Percentiles rank a stretch among this genome's conserved stretches.
Evolutionary conservation across 2,329 filamentous ascomycete species (phyloP).

Genomic region (Knoxdaviesia proteae): DNA sequence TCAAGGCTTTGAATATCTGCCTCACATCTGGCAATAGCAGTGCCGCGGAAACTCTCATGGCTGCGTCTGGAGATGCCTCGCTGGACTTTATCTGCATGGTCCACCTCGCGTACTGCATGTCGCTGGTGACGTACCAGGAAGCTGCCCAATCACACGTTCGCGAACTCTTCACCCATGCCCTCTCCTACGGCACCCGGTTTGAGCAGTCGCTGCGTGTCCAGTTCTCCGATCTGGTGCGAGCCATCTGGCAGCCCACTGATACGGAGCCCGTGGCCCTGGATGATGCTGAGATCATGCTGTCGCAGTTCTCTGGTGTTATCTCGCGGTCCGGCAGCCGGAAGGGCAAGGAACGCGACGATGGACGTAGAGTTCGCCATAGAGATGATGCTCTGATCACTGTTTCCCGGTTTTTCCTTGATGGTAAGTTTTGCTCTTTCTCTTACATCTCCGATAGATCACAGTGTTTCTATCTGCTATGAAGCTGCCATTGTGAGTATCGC

Average conservation of each 20-base stretch:
- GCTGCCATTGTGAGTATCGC: neutral
- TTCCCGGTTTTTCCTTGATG: slow-evolving; percentile 28
- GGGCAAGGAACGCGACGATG: too few species aligned
- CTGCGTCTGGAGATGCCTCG: slow-evolving; percentile 16
- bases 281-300: too few species aligned
- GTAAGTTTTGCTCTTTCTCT: slow-evolving; percentile 12
- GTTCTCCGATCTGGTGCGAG: slow-evolving; percentile 22
- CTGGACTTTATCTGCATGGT: slow-evolving; percentile 27
- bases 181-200: slow-evolving; percentile 22
- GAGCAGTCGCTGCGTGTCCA: slow-evolving; percentile 13
- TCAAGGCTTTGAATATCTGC: slow-evolving; percentile 15
- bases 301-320: too few species aligned
- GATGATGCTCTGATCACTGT: slow-evolving; percentile 15
- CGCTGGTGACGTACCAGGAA: slow-evolving; percentile 22
- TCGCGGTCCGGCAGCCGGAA: too few species aligned
- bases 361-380: slow-evolving; percentile 1
- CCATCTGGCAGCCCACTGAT: slow-evolving; percentile 26
- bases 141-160: slow-evolving; percentile 14
- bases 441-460: neutral
- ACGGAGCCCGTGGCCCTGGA: slow-evolving; percentile 5
- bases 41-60: slow-evolving; percentile 13
- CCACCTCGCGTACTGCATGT: slow-evolving; percentile 29
- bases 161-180: slow-evolving; percentile 24
- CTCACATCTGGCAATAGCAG: too few species aligned
- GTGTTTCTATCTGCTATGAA: neutral